Evolutionary conservation across 106 monocot genomes (phyloP).

Genomic region (Allium cepa): DNA sequence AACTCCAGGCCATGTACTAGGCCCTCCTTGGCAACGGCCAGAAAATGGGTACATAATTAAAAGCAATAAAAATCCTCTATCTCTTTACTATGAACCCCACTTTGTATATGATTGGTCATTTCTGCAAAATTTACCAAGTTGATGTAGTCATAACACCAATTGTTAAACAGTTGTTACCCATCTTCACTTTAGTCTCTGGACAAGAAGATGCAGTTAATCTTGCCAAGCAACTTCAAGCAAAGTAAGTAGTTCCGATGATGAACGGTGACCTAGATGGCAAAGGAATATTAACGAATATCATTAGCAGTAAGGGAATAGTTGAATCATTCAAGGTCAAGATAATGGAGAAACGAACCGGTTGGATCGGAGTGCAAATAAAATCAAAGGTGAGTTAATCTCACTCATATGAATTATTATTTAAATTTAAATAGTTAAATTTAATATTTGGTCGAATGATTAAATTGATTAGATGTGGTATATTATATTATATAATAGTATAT

Average conservation of each 20-base stretch:
- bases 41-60: conserved; percentile 91
- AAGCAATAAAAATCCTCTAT: conserved; percentile 19
- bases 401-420: too few relatives aligned
- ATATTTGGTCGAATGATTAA: too few relatives aligned
- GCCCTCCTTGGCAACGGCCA: conserved; percentile 94
- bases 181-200: conserved; percentile 79
- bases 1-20: conserved; percentile 79
- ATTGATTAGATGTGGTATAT: too few relatives aligned
- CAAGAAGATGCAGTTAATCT: conserved; percentile 93
- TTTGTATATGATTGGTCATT: conserved; percentile 58
- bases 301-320: too few relatives aligned
- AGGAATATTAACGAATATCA: too few relatives aligned
- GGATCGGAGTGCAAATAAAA: too few relatives aligned
- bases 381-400: too few relatives aligned
- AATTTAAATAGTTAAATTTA: too few relatives aligned
- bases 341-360: too few relatives aligned
- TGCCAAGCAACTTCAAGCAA: conserved; percentile 69
- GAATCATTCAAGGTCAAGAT: too few relatives aligned
- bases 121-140: conserved; percentile 47
- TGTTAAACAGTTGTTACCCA: conserved; percentile 75
- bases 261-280: too few relatives aligned
- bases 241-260: conserved; percentile 42
- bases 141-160: conserved; percentile 86
- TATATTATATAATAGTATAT: too few relatives aligned
- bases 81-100: conserved; percentile 90